Evolutionary conservation across 768 basidiomycete species (phyloP), one percentile per base, ranked within the genome.

Genomic region (Suillus sp.): DNA sequence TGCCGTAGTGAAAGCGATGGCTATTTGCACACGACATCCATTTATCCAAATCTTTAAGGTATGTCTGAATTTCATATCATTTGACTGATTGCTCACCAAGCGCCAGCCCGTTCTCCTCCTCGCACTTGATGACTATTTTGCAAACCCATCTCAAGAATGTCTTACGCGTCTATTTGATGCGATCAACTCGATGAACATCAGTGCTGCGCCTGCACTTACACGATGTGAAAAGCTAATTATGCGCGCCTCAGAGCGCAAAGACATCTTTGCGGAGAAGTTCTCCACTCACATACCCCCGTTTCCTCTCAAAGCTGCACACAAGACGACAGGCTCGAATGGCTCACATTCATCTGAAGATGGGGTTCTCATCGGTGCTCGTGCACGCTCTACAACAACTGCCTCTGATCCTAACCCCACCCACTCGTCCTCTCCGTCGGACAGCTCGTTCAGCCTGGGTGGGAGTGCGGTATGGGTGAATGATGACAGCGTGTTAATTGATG

Each of bases 31-130:
- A 1, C 87, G 90, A 38, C 91, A 95, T 76, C 94, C 96, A 0
- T 97, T 91, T 74, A 95, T 98, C 63, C 94, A 97, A 70, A 92
- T 97, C 68, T 97, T 95, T 84, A 95, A 96, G 84, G 95, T 90
- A 62, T 65, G 81, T 67, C 27, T 34, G 13, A 35, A 54, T 16
- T 42, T 11, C 38, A n/a, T 38, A 8, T 37, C 56, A 54, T 51
- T 56, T 66, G 64, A 55, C 69, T 64, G 53, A 56, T 61, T 47
- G 35, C 62, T 42, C 60, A 14, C n/a, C 40, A 8, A 35, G 65
- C 11, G n/a, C 59, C 61, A 97, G 95, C 96, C 96, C 18, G 86
- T 98, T 58, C 86, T 99, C 11, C 80, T 97, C 2, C 89, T 99
- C 71, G 96, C 96, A 5, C 83, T 99, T 53, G 95, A 98, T 72